Conservation (phyloP, 139 green algal genomes). For the Chlorella vulgaris region DNA sequence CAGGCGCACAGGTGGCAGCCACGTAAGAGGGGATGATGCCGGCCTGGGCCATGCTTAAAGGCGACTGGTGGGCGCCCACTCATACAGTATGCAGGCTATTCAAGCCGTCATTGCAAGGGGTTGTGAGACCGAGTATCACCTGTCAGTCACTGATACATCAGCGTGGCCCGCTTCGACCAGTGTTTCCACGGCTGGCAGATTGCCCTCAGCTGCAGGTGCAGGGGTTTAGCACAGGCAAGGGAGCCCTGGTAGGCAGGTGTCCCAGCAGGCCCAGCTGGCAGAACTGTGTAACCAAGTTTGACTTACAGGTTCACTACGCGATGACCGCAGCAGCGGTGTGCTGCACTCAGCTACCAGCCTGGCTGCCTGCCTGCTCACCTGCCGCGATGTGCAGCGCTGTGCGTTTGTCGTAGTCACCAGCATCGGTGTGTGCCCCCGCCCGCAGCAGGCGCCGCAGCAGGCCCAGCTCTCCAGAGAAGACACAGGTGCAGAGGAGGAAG, state of each 20-base stretch:
- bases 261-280: not conserved
- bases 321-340: not conserved
- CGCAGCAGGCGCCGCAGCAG: constrained; percentile 61
- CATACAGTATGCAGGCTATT: too few species aligned
- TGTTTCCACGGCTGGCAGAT: constrained; percentile 50
- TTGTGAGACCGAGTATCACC: too few species aligned
- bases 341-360: not conserved
- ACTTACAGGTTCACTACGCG: not conserved
- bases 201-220: constrained; percentile 56
- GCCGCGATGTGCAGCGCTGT: constrained; percentile 69
- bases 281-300: not conserved
- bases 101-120: too few species aligned
- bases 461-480: constrained; percentile 43
- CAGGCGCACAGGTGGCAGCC: too few species aligned
- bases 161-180: constrained; percentile 33
- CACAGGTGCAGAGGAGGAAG: constrained; percentile 43
- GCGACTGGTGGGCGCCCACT: too few species aligned
- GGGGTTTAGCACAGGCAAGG: too few species aligned
- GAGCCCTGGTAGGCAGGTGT: not conserved
- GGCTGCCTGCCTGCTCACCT: not conserved
- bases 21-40: too few species aligned
- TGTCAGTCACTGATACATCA: not conserved
- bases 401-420: constrained; percentile 67
- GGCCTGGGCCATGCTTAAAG: too few species aligned
- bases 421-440: constrained; percentile 55